Conservation (phyloP, 2,329 filamentous ascomycete species). For the Pestalotiopsis sp. region DNA sequence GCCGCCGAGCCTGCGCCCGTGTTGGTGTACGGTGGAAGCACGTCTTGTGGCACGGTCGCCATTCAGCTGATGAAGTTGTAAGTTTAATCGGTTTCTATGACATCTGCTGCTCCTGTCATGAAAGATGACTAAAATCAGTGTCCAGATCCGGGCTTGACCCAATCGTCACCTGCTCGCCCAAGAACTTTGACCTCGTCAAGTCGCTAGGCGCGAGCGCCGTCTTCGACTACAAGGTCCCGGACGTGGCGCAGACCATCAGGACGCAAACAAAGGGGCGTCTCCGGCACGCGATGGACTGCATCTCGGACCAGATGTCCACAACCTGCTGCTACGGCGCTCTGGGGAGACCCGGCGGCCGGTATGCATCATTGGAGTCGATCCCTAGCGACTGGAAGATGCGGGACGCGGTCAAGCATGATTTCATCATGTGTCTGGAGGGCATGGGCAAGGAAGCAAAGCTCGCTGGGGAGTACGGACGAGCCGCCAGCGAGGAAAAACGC, state of each 20-base stretch:
- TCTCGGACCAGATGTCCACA: slow-evolving; percentile 36
- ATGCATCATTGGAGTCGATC: slow-evolving; percentile 38
- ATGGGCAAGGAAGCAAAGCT: slow-evolving; percentile 25
- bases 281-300: not conserved
- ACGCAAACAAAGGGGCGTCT: not conserved
- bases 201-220: slow-evolving; percentile 42
- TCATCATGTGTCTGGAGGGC: slow-evolving; percentile 29
- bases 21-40: slow-evolving; percentile 16
- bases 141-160: slow-evolving; percentile 36
- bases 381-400: slow-evolving; percentile 16
- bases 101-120: not conserved
- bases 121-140: not conserved
- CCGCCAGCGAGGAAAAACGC: not conserved
- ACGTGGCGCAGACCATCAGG: slow-evolving; percentile 33
- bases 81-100: slow-evolving; percentile 4
- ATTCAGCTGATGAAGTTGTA: slow-evolving; percentile 20
- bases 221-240: slow-evolving; percentile 46
- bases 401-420: slow-evolving; percentile 25
- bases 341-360: slow-evolving; percentile 39
- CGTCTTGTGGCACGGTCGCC: slow-evolving; percentile 13
- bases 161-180: slow-evolving; percentile 47
- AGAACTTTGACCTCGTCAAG: slow-evolving; percentile 43
- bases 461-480: slow-evolving; percentile 19
- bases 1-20: slow-evolving; percentile 10
- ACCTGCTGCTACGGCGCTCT: slow-evolving; percentile 40